phyloP scores from a whole-genome alignment of 495 filamentous ascomycete species.

The Thozetella sp. region DNA sequence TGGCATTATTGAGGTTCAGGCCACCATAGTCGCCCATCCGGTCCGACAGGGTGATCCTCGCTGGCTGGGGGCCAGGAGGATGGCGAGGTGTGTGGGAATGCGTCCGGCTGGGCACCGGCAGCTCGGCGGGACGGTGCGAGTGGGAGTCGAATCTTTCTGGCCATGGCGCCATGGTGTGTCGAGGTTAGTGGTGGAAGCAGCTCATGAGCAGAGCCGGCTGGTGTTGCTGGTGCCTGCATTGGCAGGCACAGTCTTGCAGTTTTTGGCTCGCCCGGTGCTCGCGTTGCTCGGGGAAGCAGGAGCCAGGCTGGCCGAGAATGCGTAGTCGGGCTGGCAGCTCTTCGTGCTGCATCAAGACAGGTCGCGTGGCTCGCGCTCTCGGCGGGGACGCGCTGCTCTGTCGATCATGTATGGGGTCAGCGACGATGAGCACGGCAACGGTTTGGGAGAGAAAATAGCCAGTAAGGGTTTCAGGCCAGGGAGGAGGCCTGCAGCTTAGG shows the following conservation, averaged over 20 bases:
- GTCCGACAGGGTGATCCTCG: neutral
- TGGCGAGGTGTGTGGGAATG: neutral
- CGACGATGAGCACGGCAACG: too few relatives aligned
- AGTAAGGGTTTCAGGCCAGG: too few relatives aligned
- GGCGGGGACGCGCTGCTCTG: too few relatives aligned
- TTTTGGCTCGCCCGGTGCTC: neutral
- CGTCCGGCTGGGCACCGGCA: neutral
- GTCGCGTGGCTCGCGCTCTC: too few relatives aligned
- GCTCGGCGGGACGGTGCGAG: neutral
- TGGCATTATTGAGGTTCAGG: neutral
- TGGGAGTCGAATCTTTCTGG: constrained; percentile 2
- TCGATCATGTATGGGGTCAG: too few relatives aligned
- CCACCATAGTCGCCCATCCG: neutral
- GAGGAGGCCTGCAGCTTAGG: too few relatives aligned
- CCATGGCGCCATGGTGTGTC: neutral
- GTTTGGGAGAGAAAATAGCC: too few relatives aligned
- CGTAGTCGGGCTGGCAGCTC: too few relatives aligned
- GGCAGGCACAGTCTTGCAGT: neutral
- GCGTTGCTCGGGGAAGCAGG: neutral
- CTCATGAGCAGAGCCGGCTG: neutral
- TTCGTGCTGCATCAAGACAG: too few relatives aligned
- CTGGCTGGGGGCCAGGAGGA: neutral
- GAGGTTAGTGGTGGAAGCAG: neutral
- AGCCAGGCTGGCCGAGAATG: neutral
- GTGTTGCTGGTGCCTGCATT: neutral